These are phyloP conservation scores for Digitaria exilis DNA, from an alignment of 202 grass and related monocot genomes.

Conservation along the genomic window DNA sequence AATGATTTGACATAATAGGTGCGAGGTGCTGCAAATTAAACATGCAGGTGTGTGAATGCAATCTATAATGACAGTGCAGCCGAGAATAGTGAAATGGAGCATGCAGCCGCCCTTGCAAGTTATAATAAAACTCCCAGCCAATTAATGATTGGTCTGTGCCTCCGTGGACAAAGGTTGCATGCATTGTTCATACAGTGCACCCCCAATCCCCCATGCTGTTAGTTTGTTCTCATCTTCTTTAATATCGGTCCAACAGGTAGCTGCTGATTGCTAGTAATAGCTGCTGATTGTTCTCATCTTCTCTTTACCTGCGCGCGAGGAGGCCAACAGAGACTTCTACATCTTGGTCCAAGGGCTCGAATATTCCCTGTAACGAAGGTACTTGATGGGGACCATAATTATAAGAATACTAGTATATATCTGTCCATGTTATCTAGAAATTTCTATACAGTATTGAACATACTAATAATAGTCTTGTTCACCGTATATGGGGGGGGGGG, in stretches of 20 bases:
- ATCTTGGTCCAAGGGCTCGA: not conserved
- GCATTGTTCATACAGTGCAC: not conserved
- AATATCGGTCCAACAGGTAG: constrained; percentile 10
- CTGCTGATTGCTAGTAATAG: not conserved
- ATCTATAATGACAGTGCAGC: not conserved
- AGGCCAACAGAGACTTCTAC: not conserved
- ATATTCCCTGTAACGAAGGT: not conserved
- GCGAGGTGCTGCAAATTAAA: too few relatives aligned
- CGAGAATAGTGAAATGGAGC: not conserved
- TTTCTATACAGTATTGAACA: not conserved
- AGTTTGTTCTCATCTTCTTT: constrained; percentile 11
- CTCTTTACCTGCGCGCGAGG: not conserved
- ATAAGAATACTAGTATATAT: not conserved
- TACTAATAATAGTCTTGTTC: too few relatives aligned
- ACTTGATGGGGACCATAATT: not conserved
- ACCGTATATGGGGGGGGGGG: too few relatives aligned
- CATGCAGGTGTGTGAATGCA: not conserved
- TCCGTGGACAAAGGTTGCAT: constrained; percentile 1
- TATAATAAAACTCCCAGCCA: not conserved
- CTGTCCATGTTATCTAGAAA: not conserved
- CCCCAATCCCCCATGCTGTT: constrained; percentile 6
- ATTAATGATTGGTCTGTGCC: not conserved
- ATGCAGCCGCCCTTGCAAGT: constrained; percentile 3
- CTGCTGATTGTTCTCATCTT: too few relatives aligned
- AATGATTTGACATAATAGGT: too few relatives aligned